These are phyloP conservation scores for Cercospora janseana DNA, from an alignment of 2,329 filamentous ascomycete genomes.

Conservation along the genomic window DNA sequence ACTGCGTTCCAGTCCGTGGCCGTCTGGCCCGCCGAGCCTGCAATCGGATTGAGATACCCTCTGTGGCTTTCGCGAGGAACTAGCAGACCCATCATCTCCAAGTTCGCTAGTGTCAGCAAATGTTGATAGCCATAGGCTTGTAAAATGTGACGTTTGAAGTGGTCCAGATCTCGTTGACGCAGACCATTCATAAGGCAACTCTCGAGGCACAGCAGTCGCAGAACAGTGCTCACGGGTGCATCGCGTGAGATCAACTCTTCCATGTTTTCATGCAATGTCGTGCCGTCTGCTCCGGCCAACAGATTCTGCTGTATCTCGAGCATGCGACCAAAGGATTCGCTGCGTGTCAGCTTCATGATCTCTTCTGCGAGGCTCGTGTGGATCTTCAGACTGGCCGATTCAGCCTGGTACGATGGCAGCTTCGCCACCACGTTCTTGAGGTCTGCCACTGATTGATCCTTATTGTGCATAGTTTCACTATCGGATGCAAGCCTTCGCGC, in stretches of 20 bases:
- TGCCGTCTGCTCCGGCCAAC: slow-evolving; percentile 83
- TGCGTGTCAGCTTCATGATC: slow-evolving; percentile 87
- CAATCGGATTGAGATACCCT: slow-evolving; percentile 76
- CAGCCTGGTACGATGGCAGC: slow-evolving; percentile 84
- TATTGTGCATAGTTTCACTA: slow-evolving; percentile 78
- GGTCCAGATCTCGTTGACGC: slow-evolving; percentile 82
- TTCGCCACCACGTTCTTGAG: slow-evolving; percentile 94
- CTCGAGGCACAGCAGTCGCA: slow-evolving; percentile 85
- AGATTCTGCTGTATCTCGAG: slow-evolving; percentile 96
- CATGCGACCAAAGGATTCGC: slow-evolving; percentile 81
- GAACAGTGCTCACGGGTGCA: slow-evolving; percentile 73
- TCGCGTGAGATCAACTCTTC: slow-evolving; percentile 93
- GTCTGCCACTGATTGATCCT: slow-evolving; percentile 83
- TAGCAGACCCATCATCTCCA: slow-evolving; percentile 88
- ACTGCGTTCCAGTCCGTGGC: slow-evolving; percentile 79
- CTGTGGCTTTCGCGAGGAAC: slow-evolving; percentile 69
- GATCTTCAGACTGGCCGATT: slow-evolving; percentile 87
- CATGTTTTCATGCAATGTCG: slow-evolving; percentile 82
- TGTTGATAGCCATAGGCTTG: slow-evolving; percentile 96
- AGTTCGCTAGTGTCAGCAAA: slow-evolving; percentile 77
- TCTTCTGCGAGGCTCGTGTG: slow-evolving; percentile 93
- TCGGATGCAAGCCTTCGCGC: slow-evolving; percentile 82
- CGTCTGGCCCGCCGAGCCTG: slow-evolving; percentile 54
- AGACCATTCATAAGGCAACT: slow-evolving; percentile 87
- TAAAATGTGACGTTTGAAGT: slow-evolving; percentile 80